phyloP scores from a whole-genome alignment of 306 rosid species.

The Gynostemma pentaphyllum region DNA sequence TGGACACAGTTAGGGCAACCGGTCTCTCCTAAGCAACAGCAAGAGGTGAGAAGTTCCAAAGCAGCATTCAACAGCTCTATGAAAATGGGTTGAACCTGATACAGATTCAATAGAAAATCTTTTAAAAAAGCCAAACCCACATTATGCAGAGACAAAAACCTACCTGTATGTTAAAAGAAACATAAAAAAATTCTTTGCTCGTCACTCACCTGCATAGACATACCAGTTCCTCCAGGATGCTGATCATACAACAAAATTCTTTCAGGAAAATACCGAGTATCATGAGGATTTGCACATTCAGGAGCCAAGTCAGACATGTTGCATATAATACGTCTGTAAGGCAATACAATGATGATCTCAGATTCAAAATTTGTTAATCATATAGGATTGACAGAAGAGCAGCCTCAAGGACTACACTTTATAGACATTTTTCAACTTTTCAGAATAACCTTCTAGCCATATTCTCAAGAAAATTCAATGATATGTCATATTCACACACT shows the following conservation, averaged over 20 bases:
- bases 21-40: conserved; percentile 41
- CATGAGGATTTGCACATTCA: conserved; percentile 76
- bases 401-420: background rate
- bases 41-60: conserved; percentile 65
- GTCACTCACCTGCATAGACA: conserved; percentile 54
- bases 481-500: background rate
- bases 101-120: conserved; percentile 14
- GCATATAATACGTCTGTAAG: conserved; percentile 61
- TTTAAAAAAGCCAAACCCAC: background rate
- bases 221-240: conserved; percentile 79
- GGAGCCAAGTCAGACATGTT: conserved; percentile 79
- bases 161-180: background rate
- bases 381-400: conserved; percentile 2
- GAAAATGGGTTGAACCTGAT: conserved; percentile 64
- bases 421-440: background rate
- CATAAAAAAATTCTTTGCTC: background rate
- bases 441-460: background rate
- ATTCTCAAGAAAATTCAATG: background rate
- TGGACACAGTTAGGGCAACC: conserved; percentile 91
- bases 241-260: conserved; percentile 80
- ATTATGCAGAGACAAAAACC: background rate
- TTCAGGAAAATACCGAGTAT: conserved; percentile 63
- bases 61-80: conserved; percentile 61
- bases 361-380: conserved; percentile 2
- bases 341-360: conserved; percentile 15